Base-by-base conservation (phyloP, 805 yeast species). In the Candida krabiensis region DNA sequence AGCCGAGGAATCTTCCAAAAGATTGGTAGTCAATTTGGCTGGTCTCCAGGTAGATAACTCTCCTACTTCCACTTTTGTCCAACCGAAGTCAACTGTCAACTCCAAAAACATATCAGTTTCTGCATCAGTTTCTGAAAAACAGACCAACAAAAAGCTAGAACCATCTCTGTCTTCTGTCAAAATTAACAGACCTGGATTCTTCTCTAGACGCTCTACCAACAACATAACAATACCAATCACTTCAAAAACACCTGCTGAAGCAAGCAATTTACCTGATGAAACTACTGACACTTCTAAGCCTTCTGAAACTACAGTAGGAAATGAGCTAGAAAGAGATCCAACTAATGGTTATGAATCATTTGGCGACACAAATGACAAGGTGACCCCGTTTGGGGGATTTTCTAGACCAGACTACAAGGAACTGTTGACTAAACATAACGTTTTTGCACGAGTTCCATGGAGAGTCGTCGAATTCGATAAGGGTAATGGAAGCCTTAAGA, bases 401-500 rank as follows among this genome's bases (percentile, higher is more conserved):
- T 82, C 91, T 0, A 74, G 71, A 40, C 81, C 83, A 17, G 77
- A 75, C 37, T 65, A 78, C 32, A 70, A 73, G 35, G 63, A 64
- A 14, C 64, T 72, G n/a, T 60, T 79, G 9, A 55, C 63, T 35
- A 66, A 67, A 26, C 55, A 63, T n/a, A 71, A 70, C 40, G 60
- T 77, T 12, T 79, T 77, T 55, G 75, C 71, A 32, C 64, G 66
- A 9, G 79, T 87, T 5, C 84, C 86, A 4, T 88, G 96, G 95
- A 67, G 70, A 28, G 77, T 90, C 19, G 82, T 79, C 2, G 74
- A 74, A n/a, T 76, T 80, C 28, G 70, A 64, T 6, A 80, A 80
- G 47, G 96, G 97, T 6, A 93, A 93, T 55, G 95, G 90, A 22
- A 93, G 96, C 7, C 71, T 93, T 52, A 77, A 78, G 44, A 91